These are phyloP conservation scores for Poa annua DNA, from an alignment of 176 grass and related monocot species.

Conservation along the genomic window DNA sequence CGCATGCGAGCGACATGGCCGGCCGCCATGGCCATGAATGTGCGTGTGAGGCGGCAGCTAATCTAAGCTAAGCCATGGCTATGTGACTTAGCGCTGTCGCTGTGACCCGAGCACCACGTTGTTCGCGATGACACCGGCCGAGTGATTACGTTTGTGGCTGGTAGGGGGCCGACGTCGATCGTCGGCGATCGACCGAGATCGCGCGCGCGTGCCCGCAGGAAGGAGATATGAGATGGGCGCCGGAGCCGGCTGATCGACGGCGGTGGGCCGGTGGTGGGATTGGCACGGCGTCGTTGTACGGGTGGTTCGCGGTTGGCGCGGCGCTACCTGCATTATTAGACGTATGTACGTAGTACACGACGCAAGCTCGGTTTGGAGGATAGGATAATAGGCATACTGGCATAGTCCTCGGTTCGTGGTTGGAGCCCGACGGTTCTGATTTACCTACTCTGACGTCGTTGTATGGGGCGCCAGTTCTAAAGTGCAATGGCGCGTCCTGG, in stretches of 20 bases:
- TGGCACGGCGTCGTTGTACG: constrained; percentile 21
- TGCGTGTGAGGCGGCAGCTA: no score
- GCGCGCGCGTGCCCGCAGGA: background rate
- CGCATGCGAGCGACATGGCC: no score
- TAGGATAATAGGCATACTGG: no score
- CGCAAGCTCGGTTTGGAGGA: background rate
- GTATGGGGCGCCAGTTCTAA: no score
- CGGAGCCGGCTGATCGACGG: background rate
- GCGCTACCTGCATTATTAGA: background rate
- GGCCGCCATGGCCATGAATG: no score
- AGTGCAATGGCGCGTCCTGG: no score
- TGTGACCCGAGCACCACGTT: constrained; percentile 22
- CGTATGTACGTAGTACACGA: background rate
- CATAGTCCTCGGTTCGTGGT: no score
- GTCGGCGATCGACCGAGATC: background rate
- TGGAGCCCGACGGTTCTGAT: no score
- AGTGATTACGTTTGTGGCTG: background rate
- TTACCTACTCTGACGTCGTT: no score
- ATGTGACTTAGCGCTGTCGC: constrained; percentile 5
- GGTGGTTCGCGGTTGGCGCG: constrained; percentile 41
- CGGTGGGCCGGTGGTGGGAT: background rate
- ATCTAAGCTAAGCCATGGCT: no score
- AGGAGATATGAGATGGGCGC: background rate
- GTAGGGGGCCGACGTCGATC: background rate
- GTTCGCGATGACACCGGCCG: no score